Evolutionary conservation across 1,284 basidiomycete species (phyloP), one percentile per base, ranked within the genome.

Genomic region (Boletus semigastroideus): DNA sequence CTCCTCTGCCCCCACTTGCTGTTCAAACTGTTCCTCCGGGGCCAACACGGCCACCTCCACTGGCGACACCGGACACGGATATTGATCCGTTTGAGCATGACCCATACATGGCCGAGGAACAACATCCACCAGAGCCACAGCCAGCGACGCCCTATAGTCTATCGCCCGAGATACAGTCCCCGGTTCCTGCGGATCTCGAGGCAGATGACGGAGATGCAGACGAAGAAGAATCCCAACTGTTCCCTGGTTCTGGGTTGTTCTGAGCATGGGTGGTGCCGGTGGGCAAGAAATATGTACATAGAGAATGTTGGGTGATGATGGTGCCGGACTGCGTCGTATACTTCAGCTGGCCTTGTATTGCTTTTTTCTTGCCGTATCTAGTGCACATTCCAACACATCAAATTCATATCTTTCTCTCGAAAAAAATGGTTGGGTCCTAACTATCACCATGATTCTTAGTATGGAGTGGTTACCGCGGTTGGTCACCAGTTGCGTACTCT

Each of bases 241-340:
- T 82, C 68, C 78, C 80, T 33, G 80, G 79, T 27, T 82, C 79
- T 38, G 80, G 77, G 50, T 59, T 83, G 49, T 82, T 79, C 60
- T 80, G 64, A 76, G 41, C 34, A n/a, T n/a, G 31, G 12, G 31
- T 3, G 9, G 31, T 17, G 34, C 8, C 16, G 9, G 34, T n/a
- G 34, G 10, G 34, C 13, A 6, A 34, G 3, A 16, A n/a, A 19
- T 19, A 22, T 20, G 40, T 49, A 14, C 25, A 25, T 56, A 66
- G 56, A 63, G 48, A 14, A 11, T 45, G 38, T 48, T 52, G 41
- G 40, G 43, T 40, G 41, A 51, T 19, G 7, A 19, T 44, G n/a
- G n/a, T n/a, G 51, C 50, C 48, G 49, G 56, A 56, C 51, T 51
- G 48, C 50, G 42, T 46, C 40, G 38, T 46, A 53, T 52, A 48